These are phyloP conservation scores for Laguncularia racemosa DNA, from an alignment of 345 rosid species.

Conservation along the genomic window DNA sequence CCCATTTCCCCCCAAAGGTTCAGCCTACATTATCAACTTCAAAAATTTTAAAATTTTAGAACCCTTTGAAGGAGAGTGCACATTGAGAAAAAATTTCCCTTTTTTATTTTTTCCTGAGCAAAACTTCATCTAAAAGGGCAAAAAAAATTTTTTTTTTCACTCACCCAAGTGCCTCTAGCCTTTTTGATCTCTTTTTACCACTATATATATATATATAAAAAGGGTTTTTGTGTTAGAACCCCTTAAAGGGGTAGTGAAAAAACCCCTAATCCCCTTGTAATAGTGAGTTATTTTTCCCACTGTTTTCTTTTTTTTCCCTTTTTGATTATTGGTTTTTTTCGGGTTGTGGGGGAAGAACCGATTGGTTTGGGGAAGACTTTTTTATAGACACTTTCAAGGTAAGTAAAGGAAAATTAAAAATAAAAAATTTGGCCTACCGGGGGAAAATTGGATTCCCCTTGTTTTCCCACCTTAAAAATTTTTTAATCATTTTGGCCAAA, in stretches of 20 bases:
- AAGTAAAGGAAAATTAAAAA: neutral
- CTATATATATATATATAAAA: neutral
- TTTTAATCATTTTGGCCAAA: no score
- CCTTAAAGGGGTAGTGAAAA: slow-evolving; percentile 34
- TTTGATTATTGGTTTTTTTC: slow-evolving; percentile 3
- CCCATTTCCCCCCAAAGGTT: slow-evolving; percentile 2
- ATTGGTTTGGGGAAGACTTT: neutral
- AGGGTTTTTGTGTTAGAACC: slow-evolving; percentile 17
- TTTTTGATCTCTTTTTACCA: neutral
- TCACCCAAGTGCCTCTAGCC: slow-evolving; percentile 33
- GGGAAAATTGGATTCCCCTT: slow-evolving; percentile 3
- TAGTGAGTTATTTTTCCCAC: neutral
- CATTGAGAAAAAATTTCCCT: neutral
- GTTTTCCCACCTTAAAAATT: neutral
- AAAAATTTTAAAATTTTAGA: neutral
- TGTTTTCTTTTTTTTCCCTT: neutral
- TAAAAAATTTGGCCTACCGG: neutral
- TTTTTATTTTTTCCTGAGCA: neutral
- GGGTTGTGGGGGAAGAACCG: slow-evolving; percentile 3
- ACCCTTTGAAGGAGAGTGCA: neutral
- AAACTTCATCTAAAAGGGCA: neutral
- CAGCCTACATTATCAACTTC: neutral
- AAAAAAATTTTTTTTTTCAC: slow-evolving; percentile 23
- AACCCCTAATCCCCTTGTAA: slow-evolving; percentile 17
- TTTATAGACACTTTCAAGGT: slow-evolving; percentile 3